Percentiles rank a stretch among this genome's conserved stretches.
These are phyloP conservation scores for Fagopyrum tataricum DNA, from an alignment of 148 eudicot genomes.

Conservation along the genomic window DNA sequence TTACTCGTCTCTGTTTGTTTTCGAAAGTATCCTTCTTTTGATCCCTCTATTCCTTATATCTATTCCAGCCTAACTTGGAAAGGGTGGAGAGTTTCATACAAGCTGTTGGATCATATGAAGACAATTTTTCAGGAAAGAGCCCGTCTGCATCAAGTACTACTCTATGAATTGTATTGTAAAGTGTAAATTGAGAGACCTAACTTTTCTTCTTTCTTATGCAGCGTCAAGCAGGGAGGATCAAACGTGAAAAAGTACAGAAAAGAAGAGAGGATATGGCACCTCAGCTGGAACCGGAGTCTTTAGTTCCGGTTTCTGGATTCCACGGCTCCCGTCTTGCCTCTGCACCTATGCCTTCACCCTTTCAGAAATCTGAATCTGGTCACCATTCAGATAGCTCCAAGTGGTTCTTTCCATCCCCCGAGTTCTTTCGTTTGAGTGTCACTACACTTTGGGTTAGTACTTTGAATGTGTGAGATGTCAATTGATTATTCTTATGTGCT, in stretches of 20 bases:
- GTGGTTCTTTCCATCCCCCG: background rate
- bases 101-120: slow-evolving; percentile 94
- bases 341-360: slow-evolving; percentile 76
- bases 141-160: slow-evolving; percentile 67
- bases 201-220: slow-evolving; percentile 21
- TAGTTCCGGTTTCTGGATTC: slow-evolving; percentile 82
- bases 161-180: background rate
- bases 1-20: background rate
- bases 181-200: background rate
- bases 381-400: slow-evolving; percentile 12
- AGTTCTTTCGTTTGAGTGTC: background rate
- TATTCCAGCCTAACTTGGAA: slow-evolving; percentile 57
- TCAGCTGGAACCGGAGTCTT: slow-evolving; percentile 49
- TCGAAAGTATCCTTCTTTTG: background rate
- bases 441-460: background rate
- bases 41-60: slow-evolving; percentile 6
- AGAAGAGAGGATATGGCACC: slow-evolving; percentile 90
- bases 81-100: slow-evolving; percentile 86
- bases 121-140: slow-evolving; percentile 87
- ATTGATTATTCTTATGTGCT: slow-evolving; percentile 8
- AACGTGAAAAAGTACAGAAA: slow-evolving; percentile 58
- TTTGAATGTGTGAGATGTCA: background rate
- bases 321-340: slow-evolving; percentile 98
- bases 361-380: slow-evolving; percentile 35
- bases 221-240: slow-evolving; percentile 82